Percentiles rank a stretch among this genome's conserved stretches.
These are phyloP conservation scores for Gryganskiella cystojenkinii DNA, from an alignment of 192 early-diverging fungal species.

Conservation along the genomic window DNA sequence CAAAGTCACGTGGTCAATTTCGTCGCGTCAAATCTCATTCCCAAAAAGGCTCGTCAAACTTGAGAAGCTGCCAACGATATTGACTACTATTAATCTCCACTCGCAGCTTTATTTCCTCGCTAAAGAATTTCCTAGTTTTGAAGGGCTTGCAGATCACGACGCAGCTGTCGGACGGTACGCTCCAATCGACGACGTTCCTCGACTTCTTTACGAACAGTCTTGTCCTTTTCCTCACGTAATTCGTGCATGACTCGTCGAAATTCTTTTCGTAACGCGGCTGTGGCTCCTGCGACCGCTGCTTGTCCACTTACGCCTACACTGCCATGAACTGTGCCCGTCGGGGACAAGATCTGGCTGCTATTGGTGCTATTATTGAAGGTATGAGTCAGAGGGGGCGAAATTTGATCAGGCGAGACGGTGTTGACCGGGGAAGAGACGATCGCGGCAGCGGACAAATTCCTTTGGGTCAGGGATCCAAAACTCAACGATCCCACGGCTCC, in stretches of 20 bases:
- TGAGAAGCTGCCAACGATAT: too few relatives aligned
- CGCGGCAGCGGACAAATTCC: neutral
- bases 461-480: constrained; percentile 16
- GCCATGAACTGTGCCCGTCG: neutral
- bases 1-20: too few relatives aligned
- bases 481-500: constrained; percentile 13
- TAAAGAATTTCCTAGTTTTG: too few relatives aligned
- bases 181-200: constrained; percentile 62
- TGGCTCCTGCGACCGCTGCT: constrained; percentile 36
- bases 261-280: constrained; percentile 62
- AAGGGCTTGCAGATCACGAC: constrained; percentile 50
- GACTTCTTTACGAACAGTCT: constrained; percentile 55
- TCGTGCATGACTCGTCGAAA: constrained; percentile 64
- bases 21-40: too few relatives aligned
- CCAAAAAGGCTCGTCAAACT: too few relatives aligned
- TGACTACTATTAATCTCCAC: too few relatives aligned
- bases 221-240: constrained; percentile 61
- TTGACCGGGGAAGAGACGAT: neutral
- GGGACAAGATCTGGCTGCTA: neutral
- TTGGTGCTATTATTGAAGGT: neutral
- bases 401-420: too few relatives aligned
- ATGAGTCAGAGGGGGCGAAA: too few relatives aligned
- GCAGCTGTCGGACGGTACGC: constrained; percentile 51
- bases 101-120: too few relatives aligned
- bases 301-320: constrained; percentile 1